Conservation (phyloP, 345 rosid genomes). For the Sonneratia alba region DNA sequence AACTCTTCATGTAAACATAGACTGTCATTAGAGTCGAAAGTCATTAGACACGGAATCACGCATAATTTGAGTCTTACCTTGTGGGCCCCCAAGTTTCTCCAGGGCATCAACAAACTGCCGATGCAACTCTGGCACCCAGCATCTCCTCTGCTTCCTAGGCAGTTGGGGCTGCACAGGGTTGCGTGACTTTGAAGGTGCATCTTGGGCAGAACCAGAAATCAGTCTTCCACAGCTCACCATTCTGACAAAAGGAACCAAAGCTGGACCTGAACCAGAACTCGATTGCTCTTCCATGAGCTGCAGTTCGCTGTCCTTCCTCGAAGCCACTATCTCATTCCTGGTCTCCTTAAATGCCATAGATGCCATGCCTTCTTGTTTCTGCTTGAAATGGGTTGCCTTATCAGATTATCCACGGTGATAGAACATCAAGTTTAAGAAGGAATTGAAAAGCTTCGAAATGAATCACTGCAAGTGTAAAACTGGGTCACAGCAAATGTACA, state of each 20-base stretch:
- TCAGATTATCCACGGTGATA: neutral
- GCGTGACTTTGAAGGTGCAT: neutral
- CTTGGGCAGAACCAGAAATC: neutral
- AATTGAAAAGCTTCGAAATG: neutral
- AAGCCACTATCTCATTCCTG: neutral
- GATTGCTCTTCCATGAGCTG: slow-evolving; percentile 8
- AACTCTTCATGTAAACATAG: no score
- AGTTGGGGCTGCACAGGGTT: slow-evolving; percentile 2
- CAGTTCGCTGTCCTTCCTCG: slow-evolving; percentile 15
- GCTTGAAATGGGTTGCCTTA: neutral
- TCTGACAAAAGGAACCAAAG: neutral
- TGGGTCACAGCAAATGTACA: no score
- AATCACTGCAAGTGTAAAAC: neutral
- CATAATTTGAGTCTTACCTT: slow-evolving; percentile 15
- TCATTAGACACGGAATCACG: no score
- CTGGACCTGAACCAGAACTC: neutral
- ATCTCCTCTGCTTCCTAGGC: slow-evolving; percentile 34
- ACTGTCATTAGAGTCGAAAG: no score
- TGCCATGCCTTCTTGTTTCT: neutral
- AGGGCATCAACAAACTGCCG: slow-evolving; percentile 30
- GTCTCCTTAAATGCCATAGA: neutral
- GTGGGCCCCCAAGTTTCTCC: slow-evolving; percentile 35
- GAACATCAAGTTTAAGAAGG: no score
- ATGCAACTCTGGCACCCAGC: slow-evolving; percentile 43
- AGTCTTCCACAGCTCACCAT: slow-evolving; percentile 1